Conservation (phyloP, 805 yeast genomes). For the Huiozyma sinensis region DNA sequence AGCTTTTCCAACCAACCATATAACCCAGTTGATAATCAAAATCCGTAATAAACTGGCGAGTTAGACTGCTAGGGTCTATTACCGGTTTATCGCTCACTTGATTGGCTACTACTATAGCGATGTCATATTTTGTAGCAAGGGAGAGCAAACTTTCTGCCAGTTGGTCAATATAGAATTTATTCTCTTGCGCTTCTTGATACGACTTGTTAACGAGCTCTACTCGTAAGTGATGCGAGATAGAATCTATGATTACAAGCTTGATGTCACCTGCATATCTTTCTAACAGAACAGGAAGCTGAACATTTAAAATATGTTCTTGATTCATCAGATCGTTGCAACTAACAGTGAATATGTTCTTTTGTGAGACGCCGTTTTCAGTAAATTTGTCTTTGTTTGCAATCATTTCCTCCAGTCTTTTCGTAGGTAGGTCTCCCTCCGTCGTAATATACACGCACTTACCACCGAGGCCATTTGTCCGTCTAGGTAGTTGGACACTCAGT, state of each 20-base stretch:
- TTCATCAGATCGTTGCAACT: constrained; percentile 58
- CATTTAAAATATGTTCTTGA: constrained; percentile 60
- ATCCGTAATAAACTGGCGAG: constrained; percentile 19
- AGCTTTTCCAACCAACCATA: constrained; percentile 64
- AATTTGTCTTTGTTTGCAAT: constrained; percentile 25
- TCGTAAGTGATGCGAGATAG: constrained; percentile 72
- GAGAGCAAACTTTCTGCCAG: constrained; percentile 39
- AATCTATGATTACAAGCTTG: constrained; percentile 61
- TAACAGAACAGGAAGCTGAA: constrained; percentile 55
- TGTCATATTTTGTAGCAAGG: constrained; percentile 36
- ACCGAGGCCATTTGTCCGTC: constrained; percentile 37
- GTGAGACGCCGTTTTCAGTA: constrained; percentile 30
- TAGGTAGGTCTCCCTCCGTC: constrained; percentile 67
- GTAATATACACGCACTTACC: constrained; percentile 57
- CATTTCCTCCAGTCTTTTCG: constrained; percentile 49
- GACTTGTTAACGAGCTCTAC: constrained; percentile 41
- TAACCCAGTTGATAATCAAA: constrained; percentile 62
- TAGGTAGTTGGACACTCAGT: constrained; percentile 44
- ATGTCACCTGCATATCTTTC: constrained; percentile 30
- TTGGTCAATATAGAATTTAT: constrained; percentile 33
- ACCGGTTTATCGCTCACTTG: constrained; percentile 59
- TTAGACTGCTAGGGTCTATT: constrained; percentile 8
- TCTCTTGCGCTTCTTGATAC: constrained; percentile 29
- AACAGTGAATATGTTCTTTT: constrained; percentile 37
- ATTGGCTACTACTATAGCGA: constrained; percentile 64